Evolutionary conservation across 176 grass and related monocot genomes (phyloP).

Genomic region (Raddia distichophylla): DNA sequence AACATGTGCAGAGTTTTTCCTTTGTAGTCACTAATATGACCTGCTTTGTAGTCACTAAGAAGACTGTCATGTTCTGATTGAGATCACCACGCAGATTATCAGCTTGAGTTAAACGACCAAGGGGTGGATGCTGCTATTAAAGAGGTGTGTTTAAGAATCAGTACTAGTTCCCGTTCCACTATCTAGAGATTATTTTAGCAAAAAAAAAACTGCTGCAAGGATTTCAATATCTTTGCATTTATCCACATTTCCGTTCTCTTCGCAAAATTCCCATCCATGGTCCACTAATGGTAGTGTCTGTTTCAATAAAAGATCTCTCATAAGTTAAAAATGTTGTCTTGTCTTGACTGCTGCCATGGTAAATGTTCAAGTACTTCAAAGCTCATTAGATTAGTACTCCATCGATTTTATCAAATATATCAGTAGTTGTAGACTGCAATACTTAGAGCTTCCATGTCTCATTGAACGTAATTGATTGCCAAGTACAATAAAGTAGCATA

Average conservation of each 20-base stretch:
- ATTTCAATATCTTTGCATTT: neutral
- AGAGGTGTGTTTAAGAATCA: conserved; percentile 30
- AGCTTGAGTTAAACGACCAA: conserved; percentile 1
- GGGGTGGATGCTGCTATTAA: conserved; percentile 9
- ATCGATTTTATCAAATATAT: neutral
- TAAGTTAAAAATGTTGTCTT: neutral
- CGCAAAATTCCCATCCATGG: neutral
- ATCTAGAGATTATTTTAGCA: neutral
- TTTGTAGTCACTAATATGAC: conserved; percentile 25
- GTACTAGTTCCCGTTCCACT: neutral
- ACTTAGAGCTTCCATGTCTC: neutral
- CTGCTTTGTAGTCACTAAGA: conserved; percentile 14
- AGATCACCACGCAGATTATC: conserved; percentile 39
- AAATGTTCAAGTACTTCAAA: neutral
- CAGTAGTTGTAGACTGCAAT: neutral
- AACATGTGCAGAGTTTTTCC: conserved; percentile 24
- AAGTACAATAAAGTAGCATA: neutral
- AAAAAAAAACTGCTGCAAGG: neutral
- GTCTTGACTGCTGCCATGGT: neutral
- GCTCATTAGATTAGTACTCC: neutral
- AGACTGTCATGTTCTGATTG: conserved; percentile 31
- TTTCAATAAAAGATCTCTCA: neutral
- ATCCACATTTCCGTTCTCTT: neutral
- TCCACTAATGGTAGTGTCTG: neutral
- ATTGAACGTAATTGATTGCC: neutral